Base-by-base conservation (phyloP, 306 rosid species). In the Quercus agrifolia region DNA sequence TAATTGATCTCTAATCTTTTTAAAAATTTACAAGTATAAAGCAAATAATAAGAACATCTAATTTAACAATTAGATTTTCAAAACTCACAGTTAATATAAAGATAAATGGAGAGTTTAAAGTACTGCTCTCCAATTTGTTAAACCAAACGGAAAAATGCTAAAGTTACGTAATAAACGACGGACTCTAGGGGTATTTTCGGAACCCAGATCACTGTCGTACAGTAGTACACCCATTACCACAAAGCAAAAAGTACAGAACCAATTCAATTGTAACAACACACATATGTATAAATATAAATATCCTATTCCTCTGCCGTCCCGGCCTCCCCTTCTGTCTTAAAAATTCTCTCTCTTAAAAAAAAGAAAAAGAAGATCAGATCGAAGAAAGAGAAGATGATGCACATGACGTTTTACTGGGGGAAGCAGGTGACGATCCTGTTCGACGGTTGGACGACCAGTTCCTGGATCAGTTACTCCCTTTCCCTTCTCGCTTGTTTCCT, bases 381-480 rank as follows among this genome's bases (percentile, higher is more conserved):
- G 15, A 63, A 77, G 74, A 95, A 90, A 23, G 23, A 1, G 23
- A 23, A 23, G 85, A 95, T 95, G 99, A 93, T 95, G 99, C 99
- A 95, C 90, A 93, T 93, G 99, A 93, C 99, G 81, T 93, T 95
- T 58, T 95, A 95, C 78, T 95, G 99, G 99, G 78, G 99, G 84
- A 89, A 67, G 31, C 68, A 84, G 41, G 94, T 91, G 21, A 95
- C 93, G 11, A 84, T 95, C 27, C 88, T 95, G 38, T 2, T 92
- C 72, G 88, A 93, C 33, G 82, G 94, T 1, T 95, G 99, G 98
- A 85, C 54, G n/a, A 90, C 99, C 68, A 70, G 81, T 52, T 85
- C 95, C 57, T 95, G 97, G 98, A 66, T 79, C 13, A 67, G 86
- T 72, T 95, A 93, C 76, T 15, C 30, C 4, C 84, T 91, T 77